Evolutionary conservation across 345 rosid species (phyloP).

Genomic region (Syzygium aromaticum): DNA sequence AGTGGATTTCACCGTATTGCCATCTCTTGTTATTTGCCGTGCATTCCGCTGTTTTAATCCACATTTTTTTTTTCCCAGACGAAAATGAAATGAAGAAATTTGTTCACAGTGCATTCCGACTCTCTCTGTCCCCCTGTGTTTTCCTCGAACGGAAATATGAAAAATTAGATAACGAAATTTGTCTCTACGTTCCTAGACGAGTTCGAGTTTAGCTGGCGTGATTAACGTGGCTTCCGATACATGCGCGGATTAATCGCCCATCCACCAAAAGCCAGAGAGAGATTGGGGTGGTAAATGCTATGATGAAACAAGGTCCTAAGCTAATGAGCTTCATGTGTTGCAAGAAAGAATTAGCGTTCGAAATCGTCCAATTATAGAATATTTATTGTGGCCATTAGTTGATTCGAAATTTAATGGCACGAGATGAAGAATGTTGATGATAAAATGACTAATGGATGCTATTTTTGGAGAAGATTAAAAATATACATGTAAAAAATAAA

Average conservation of each 20-base stretch:
- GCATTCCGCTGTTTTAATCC: not conserved
- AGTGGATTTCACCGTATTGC: not conserved
- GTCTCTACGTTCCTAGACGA: rapidly evolving
- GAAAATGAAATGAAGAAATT: not conserved
- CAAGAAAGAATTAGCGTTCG: not conserved
- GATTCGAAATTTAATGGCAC: not conserved
- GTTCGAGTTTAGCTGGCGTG: not conserved
- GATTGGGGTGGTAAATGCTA: too few relatives aligned
- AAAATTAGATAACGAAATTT: not conserved
- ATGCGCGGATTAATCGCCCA: not conserved
- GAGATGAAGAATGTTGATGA: not conserved
- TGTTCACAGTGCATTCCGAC: not conserved
- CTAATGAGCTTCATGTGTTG: not conserved
- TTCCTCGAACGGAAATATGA: not conserved
- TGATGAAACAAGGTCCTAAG: too few relatives aligned
- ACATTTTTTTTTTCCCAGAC: not conserved
- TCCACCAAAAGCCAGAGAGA: not conserved
- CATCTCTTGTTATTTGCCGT: not conserved
- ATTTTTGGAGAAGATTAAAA: not conserved
- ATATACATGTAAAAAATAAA: too few relatives aligned
- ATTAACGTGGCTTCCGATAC: too few relatives aligned
- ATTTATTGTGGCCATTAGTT: not conserved
- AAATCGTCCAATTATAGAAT: not conserved
- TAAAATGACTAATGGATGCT: not conserved
- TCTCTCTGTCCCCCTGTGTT: not conserved